Evolutionary conservation across 306 rosid genomes (phyloP).

Genomic region (Cicer cuneatum): DNA sequence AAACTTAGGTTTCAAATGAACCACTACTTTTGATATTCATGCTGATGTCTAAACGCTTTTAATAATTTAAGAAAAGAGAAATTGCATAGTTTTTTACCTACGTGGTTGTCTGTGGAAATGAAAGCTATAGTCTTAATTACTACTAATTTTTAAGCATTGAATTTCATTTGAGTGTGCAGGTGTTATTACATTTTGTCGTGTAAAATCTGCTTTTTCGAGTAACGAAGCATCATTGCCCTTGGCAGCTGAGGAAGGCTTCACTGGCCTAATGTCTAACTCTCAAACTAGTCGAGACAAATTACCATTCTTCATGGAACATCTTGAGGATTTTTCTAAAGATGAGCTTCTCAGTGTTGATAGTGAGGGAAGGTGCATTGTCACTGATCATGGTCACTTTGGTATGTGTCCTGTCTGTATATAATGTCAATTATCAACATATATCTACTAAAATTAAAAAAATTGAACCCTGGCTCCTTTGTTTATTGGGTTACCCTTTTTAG

Average conservation of each 20-base stretch:
- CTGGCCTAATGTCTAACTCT: constrained; percentile 61
- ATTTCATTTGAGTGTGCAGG: constrained; percentile 56
- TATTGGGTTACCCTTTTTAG: not conserved
- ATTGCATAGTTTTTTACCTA: not conserved
- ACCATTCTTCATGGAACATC: constrained; percentile 52
- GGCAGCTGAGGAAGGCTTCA: constrained; percentile 86
- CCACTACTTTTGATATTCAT: no score
- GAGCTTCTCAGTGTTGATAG: constrained; percentile 79
- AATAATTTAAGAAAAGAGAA: no score
- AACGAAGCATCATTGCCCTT: constrained; percentile 72
- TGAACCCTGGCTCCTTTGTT: constrained; percentile 8
- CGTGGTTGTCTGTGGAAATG: constrained; percentile 29
- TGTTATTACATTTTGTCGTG: constrained; percentile 90
- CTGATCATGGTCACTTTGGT: constrained; percentile 93
- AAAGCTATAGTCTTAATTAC: not conserved
- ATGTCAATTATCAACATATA: not conserved
- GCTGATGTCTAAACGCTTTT: no score
- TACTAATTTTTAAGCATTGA: not conserved
- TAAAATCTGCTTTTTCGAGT: constrained; percentile 80
- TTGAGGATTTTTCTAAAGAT: constrained; percentile 67
- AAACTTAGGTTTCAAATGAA: not conserved
- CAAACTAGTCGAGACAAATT: constrained; percentile 49
- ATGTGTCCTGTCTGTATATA: constrained; percentile 24
- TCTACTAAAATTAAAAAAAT: not conserved
- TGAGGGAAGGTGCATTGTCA: constrained; percentile 84